phyloP scores from a whole-genome alignment of 1,284 basidiomycete species.

The Cutaneotrichosporon sp. region DNA sequence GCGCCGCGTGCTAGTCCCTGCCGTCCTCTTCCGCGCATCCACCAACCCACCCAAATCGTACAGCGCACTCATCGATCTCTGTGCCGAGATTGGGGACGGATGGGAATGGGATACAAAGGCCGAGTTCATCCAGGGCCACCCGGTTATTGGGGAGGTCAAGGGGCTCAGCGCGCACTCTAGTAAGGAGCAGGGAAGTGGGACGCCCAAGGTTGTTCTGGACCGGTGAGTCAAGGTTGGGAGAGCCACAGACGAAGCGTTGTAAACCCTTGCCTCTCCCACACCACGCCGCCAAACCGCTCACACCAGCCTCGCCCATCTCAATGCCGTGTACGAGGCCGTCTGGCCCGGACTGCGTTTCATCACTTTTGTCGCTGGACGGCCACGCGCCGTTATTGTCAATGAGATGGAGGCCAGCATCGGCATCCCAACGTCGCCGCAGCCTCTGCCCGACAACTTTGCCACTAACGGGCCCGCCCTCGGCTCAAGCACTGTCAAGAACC shows the following conservation, averaged over 20 bases:
- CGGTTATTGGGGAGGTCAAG: conserved; percentile 75
- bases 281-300: conserved; percentile 2
- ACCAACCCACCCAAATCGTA: conserved; percentile 54
- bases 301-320: conserved; percentile 61
- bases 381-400: conserved; percentile 66
- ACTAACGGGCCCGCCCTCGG: conserved; percentile 53
- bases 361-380: conserved; percentile 85
- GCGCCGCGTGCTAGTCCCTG: conserved; percentile 32
- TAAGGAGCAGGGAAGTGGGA: conserved; percentile 66
- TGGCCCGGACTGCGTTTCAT: conserved; percentile 79
- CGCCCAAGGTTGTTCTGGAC: conserved; percentile 41
- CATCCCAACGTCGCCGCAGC: conserved; percentile 31
- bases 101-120: conserved; percentile 66
- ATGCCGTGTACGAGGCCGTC: conserved; percentile 68
- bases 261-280: too few relatives aligned
- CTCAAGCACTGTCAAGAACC: conserved; percentile 44
- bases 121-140: conserved; percentile 75
- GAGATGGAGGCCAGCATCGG: conserved; percentile 72
- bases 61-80: conserved; percentile 62
- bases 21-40: conserved; percentile 26
- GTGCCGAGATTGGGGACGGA: conserved; percentile 58
- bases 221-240: conserved; percentile 32
- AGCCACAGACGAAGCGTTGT: too few relatives aligned
- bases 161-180: conserved; percentile 67
- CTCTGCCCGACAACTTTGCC: conserved; percentile 33